phyloP scores from a whole-genome alignment of 2,329 filamentous ascomycete species.

The Calcarisporium arbuscula region DNA sequence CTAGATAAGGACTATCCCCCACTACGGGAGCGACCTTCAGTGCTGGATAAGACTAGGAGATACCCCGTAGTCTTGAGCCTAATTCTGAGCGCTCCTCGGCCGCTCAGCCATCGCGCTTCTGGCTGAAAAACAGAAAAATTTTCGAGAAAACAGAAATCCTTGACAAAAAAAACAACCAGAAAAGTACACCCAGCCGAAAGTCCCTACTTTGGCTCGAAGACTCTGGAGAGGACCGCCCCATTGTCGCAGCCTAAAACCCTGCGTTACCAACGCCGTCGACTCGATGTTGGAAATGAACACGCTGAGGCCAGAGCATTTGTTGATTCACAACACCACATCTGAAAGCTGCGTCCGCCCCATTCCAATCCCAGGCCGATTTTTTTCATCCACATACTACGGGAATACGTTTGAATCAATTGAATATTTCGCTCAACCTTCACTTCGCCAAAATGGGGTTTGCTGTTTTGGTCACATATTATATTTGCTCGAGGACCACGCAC shows the following conservation, averaged over 20 bases:
- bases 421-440: slow-evolving; percentile 53
- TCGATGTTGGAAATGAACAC: no score
- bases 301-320: no score
- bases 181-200: no score
- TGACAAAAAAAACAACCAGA: no score
- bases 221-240: no score
- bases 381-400: slow-evolving; percentile 82
- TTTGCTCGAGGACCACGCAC: slow-evolving; percentile 64
- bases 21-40: slow-evolving; percentile 71
- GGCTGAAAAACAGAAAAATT: slow-evolving; percentile 53
- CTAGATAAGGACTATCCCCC: slow-evolving; percentile 76
- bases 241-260: no score
- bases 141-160: no score
- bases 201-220: no score
- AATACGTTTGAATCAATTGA: slow-evolving; percentile 71
- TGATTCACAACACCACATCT: no score
- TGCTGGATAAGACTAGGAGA: slow-evolving; percentile 76
- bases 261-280: no score
- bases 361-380: slow-evolving; percentile 74
- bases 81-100: slow-evolving; percentile 53
- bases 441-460: slow-evolving; percentile 65
- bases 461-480: slow-evolving; percentile 64
- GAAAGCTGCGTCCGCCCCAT: slow-evolving; percentile 68
- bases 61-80: slow-evolving; percentile 59
- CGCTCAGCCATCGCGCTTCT: slow-evolving; percentile 65